A percentile compares a stretch with the other conserved stretches of the same genome.
phyloP scores from a whole-genome alignment of 2,329 filamentous ascomycete genomes.

The Juglanconis juglandina region DNA sequence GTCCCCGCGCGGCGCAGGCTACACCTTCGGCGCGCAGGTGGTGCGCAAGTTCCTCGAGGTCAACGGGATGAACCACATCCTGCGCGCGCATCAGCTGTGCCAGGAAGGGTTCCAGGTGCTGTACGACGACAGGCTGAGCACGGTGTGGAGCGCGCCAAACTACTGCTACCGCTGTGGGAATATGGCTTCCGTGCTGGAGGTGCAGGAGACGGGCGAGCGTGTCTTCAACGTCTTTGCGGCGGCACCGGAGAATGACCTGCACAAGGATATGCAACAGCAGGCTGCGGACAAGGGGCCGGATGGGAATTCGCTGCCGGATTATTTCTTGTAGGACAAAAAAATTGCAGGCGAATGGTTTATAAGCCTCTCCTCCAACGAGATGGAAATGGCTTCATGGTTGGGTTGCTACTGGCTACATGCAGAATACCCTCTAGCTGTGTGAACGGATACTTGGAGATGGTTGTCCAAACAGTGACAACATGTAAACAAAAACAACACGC shows the following conservation, averaged over 20 bases:
- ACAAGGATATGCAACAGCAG: constrained; percentile 74
- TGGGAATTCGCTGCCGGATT: constrained; percentile 62
- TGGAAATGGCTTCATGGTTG: not conserved
- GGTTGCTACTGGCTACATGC: not conserved
- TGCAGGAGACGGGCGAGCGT: constrained; percentile 85
- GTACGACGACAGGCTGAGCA: constrained; percentile 90
- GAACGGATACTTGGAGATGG: too few species aligned
- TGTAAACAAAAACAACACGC: not conserved
- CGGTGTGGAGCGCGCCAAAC: constrained; percentile 97
- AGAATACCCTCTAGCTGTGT: too few species aligned
- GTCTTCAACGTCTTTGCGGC: constrained; percentile 99
- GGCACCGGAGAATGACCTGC: constrained; percentile 89
- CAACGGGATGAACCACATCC: constrained; percentile 95
- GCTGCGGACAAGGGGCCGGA: constrained; percentile 61
- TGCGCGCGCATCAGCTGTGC: constrained; percentile 96
- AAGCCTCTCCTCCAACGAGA: not conserved
- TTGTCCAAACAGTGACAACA: not conserved
- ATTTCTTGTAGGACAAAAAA: constrained; percentile 56
- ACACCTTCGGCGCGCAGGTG: constrained; percentile 96
- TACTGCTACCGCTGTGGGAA: constrained; percentile 96
- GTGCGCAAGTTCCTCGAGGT: constrained; percentile 98
- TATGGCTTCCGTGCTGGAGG: constrained; percentile 93
- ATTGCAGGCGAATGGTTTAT: not conserved
- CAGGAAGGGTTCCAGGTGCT: constrained; percentile 97
- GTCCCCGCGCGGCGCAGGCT: constrained; percentile 88